Evolutionary conservation across 768 basidiomycete genomes (phyloP).

Genomic region (Sistotremastrum niveocremeum): DNA sequence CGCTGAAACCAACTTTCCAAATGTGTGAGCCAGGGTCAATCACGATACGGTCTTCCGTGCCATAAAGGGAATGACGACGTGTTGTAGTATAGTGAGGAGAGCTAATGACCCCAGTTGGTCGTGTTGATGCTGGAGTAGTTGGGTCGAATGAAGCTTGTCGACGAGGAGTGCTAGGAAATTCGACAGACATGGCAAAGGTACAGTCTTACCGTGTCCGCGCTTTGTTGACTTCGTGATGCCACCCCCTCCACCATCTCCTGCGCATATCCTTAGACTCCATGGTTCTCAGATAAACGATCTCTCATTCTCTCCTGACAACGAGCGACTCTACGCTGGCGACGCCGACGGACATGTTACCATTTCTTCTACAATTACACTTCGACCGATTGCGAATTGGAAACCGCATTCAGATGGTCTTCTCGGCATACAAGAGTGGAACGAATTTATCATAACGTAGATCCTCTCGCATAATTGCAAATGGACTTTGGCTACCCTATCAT

Average conservation of each 20-base stretch:
- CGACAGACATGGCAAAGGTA: neutral
- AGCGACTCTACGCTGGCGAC: conserved; percentile 81
- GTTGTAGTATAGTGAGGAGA: conserved; percentile 81
- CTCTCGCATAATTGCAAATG: neutral
- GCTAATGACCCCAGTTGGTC: conserved; percentile 41
- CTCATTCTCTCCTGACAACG: conserved; percentile 55
- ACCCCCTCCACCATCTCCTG: conserved; percentile 37
- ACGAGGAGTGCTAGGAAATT: conserved; percentile 19
- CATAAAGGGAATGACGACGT: conserved; percentile 86
- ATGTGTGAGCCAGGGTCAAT: conserved; percentile 89
- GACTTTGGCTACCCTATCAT: neutral
- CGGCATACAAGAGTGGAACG: conserved; percentile 63
- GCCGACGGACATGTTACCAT: conserved; percentile 60
- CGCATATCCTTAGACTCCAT: conserved; percentile 68
- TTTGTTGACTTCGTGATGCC: no score
- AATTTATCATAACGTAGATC: conserved; percentile 64
- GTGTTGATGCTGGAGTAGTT: conserved; percentile 45
- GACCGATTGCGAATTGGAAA: conserved; percentile 63
- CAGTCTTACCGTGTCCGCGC: no score
- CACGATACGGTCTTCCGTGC: conserved; percentile 89
- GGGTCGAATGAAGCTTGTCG: conserved; percentile 12
- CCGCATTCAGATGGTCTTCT: conserved; percentile 71
- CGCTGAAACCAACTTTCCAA: conserved; percentile 98
- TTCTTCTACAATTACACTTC: conserved; percentile 61
- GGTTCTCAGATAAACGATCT: conserved; percentile 45